A percentile compares a stretch with the other conserved stretches of the same genome.
These are phyloP conservation scores for Clonostachys sp. DNA, from an alignment of 2,329 filamentous ascomycete species.

Conservation along the genomic window DNA sequence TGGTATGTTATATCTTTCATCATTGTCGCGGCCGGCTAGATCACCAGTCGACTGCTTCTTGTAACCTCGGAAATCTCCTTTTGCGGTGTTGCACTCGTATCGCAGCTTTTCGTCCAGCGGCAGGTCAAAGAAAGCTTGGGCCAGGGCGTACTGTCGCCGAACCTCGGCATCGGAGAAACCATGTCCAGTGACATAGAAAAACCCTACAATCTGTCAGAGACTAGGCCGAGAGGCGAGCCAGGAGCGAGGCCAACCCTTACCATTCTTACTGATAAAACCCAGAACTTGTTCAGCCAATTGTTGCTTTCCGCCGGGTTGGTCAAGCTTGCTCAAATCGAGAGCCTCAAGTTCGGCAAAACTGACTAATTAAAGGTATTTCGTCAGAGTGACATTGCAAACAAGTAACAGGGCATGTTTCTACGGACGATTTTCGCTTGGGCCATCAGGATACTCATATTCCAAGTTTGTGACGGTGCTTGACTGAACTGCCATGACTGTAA, in stretches of 20 bases:
- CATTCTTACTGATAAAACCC: background rate
- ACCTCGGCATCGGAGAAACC: background rate
- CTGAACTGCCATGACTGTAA: no score
- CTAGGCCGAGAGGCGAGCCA: no score
- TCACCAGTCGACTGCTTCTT: background rate
- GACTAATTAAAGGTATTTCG: background rate
- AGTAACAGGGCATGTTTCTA: background rate
- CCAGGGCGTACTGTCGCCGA: background rate
- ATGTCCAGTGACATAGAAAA: background rate
- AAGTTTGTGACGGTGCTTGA: no score
- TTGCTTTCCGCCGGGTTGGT: background rate
- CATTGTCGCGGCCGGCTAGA: background rate
- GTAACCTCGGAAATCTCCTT: background rate
- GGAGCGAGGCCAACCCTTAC: background rate
- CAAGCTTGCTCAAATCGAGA: background rate
- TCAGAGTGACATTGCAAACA: background rate
- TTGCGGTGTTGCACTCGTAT: background rate
- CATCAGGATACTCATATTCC: background rate
- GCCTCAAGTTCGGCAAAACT: background rate
- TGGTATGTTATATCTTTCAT: background rate
- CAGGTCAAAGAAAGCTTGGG: background rate
- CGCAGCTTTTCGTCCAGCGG: background rate
- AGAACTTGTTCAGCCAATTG: background rate
- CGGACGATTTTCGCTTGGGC: background rate
- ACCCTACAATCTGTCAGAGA: background rate